A percentile compares a stretch with the other conserved stretches of the same genome.
Evolutionary conservation across 1,139 yeast genomes (phyloP).

Genomic region (Diutina siamensis): DNA sequence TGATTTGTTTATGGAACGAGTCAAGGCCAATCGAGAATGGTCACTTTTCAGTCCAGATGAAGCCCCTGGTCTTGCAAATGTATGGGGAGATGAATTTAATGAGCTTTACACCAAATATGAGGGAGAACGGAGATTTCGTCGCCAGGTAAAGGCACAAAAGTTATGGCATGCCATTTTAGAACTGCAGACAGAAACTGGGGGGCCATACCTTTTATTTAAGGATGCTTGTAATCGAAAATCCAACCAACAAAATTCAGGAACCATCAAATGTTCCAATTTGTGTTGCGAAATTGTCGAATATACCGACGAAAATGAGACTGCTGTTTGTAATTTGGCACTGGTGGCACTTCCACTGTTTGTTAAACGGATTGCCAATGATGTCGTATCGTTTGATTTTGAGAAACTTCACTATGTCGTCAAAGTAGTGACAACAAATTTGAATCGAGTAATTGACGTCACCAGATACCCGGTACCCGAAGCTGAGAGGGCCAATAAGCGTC

Average conservation of each 20-base stretch:
- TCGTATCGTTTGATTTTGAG: slow-evolving; percentile 38
- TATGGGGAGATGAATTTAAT: slow-evolving; percentile 74
- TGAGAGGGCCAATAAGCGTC: slow-evolving; percentile 38
- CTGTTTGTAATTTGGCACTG: slow-evolving; percentile 86
- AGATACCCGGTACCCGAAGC: slow-evolving; percentile 47
- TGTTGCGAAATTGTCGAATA: slow-evolving; percentile 89
- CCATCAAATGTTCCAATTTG: slow-evolving; percentile 77
- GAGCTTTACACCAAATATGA: slow-evolving; percentile 61
- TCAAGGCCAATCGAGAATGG: slow-evolving; percentile 70
- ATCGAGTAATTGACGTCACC: slow-evolving; percentile 45
- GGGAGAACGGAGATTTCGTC: slow-evolving; percentile 50
- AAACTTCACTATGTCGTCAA: slow-evolving; percentile 43
- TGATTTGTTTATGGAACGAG: slow-evolving; percentile 83
- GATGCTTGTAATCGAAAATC: slow-evolving; percentile 78
- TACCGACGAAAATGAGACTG: slow-evolving; percentile 78
- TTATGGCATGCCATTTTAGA: slow-evolving; percentile 81
- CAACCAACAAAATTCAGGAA: slow-evolving; percentile 80
- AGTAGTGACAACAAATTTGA: slow-evolving; percentile 43
- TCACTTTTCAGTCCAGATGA: slow-evolving; percentile 80
- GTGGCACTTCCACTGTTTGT: slow-evolving; percentile 70
- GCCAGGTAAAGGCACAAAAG: slow-evolving; percentile 72
- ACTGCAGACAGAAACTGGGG: slow-evolving; percentile 88
- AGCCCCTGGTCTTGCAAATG: slow-evolving; percentile 74
- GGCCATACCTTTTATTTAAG: slow-evolving; percentile 85
- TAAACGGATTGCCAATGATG: slow-evolving; percentile 20